Evolutionary conservation across 306 rosid species (phyloP), one percentile per base, ranked within the genome.

Genomic region (Medicago ruthenica): DNA sequence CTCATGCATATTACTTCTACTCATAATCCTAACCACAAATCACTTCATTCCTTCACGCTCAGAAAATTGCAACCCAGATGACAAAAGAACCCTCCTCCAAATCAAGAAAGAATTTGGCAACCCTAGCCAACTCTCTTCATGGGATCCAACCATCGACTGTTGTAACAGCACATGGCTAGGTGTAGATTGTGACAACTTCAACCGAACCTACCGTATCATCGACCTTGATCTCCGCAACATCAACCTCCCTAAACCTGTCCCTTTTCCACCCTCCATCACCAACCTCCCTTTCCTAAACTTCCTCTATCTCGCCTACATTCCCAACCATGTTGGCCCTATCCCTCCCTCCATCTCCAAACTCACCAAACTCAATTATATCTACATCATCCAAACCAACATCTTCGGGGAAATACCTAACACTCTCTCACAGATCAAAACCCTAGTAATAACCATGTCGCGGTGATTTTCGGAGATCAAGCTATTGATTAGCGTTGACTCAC

Each of bases 21-120:
- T 58, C 2, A n/a, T 73, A 1, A 13, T 42, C 42, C 27, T 59
- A 59, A 24, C 42, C 44, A 20, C 15, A 55, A 14, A 20, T 4
- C 10, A 39, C 16, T 6, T 17, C n/a, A 12, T 5, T 2, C 44
- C 34, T 6, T 31, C 68, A 31, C 34, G n/a, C 6, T 9, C 82
- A 3, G 82, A 79, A 17, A 73, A 50, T 24, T 79, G 82, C 73
- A 79, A 79, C 27, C 73, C 67, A 4, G 17, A 71, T 16, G 82
- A 79, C 60, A 79, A 79, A 12, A 22, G 9, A 40, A 67, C 76
- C 8, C 80, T 80, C 1, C 84, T 80, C 47, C 74, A 71, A 54
- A 9, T 81, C 14, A 81, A 81, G 60, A n/a, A 34, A 37, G 62
- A 81, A 4, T 55, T 55, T 55, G 61, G 61, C 14, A 55, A 55